Evolutionary conservation across 2,329 filamentous ascomycete species (phyloP), one percentile per base, ranked within the genome.

Genomic region (Septoria linicola): DNA sequence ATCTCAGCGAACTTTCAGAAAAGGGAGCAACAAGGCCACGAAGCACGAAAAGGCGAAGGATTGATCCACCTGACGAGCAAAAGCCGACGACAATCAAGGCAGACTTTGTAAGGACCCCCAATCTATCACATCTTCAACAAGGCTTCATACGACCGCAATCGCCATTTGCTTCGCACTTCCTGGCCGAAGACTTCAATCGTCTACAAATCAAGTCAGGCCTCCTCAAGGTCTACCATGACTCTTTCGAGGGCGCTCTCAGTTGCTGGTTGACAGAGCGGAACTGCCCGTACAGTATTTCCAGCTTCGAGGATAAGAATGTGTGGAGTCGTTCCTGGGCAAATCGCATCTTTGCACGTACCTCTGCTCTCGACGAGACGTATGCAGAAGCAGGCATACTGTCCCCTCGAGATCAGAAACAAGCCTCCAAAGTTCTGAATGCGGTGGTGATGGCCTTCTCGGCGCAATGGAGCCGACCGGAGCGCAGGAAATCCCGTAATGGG

Each of bases 261-360:
- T 59, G 57, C 32, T 59, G 57, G 57, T 37, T 57, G 27, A 57
- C 49, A 1, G 54, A 59, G 27, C 30, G 54, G 17, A 57, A 57
- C 23, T 59, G 57, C 31, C 57, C 57, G 3, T 59, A 59, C 41
- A 49, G 53, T 14, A 46, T 51, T 32, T 46, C 44, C 11, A 35
- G 31, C 1, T 59, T 59, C 35, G 31, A 53, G 19, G 51, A 49
- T 10, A 51, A 41, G 41, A 51, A 56, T 16, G 52, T 49, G n/a
- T 58, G 56, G 56, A 41, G 56, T n/a, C 50, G 53, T 3, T 42
- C 42, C 23, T 58, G 53, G 53, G 49, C 56, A 10, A 56, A 47
- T 35, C 40, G 56, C 5, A 58, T 58, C 27, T 51, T 53, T n/a
- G 50, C 47, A 25, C 34, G 56, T 40, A 55, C 56, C 11, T 54